Percentiles rank a stretch among this genome's conserved stretches.
These are phyloP conservation scores for Fragilaria crotonensis DNA, from an alignment of 108 stramenopile genomes.

Conservation along the genomic window DNA sequence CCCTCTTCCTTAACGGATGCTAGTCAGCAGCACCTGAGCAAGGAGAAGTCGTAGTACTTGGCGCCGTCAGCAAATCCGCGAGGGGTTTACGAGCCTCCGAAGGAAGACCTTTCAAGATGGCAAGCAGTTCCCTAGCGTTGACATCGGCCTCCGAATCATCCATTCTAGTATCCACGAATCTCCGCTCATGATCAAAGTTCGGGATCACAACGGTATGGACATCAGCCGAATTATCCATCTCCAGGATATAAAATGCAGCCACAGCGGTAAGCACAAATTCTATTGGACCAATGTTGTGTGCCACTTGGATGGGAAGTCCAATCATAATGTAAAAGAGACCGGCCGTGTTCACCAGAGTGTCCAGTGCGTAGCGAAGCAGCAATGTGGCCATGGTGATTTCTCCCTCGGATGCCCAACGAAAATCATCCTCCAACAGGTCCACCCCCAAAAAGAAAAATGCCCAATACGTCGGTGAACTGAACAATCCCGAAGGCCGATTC, in stretches of 20 bases:
- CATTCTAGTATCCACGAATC: neutral
- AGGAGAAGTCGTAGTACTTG: too few relatives aligned
- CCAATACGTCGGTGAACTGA: neutral
- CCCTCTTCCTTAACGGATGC: too few relatives aligned
- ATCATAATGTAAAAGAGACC: neutral
- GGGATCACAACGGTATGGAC: neutral
- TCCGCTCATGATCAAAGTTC: neutral
- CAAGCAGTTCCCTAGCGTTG: neutral
- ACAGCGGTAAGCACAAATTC: neutral
- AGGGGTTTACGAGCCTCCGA: neutral
- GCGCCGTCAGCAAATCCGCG: too few relatives aligned
- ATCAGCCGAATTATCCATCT: neutral
- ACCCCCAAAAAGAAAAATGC: neutral
- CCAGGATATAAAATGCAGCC: slow-evolving; percentile 2
- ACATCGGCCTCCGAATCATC: too few relatives aligned
- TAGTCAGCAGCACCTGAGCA: too few relatives aligned
- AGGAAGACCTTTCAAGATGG: neutral
- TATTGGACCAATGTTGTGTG: neutral
- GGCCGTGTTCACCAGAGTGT: neutral
- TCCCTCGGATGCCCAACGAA: neutral
- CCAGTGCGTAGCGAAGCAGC: neutral
- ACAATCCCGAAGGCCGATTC: neutral
- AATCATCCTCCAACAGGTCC: neutral
- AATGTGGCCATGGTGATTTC: neutral
- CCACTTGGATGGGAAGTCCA: slow-evolving; percentile 1